Conservation (phyloP, 2,329 filamentous ascomycete species). For the Tolypocladium guangdongense region DNA sequence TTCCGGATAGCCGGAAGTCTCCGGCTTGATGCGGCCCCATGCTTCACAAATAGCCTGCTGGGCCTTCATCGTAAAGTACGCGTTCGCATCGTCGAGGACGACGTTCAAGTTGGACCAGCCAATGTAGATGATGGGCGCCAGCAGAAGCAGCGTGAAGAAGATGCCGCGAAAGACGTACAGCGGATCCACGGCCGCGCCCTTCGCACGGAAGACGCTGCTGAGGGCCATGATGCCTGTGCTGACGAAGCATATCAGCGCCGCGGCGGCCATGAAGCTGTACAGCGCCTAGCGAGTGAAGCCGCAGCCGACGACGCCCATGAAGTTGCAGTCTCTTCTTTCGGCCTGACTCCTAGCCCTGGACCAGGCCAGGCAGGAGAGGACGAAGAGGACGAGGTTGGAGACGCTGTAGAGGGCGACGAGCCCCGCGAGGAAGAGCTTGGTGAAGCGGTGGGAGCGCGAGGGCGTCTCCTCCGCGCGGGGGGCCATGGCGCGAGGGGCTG, state of each 20-base stretch:
- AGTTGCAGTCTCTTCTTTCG: neutral
- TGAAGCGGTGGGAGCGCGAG: neutral
- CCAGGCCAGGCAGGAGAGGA: slow-evolving; percentile 7
- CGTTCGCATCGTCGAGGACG: neutral
- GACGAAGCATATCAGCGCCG: slow-evolving; percentile 6
- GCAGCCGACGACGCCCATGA: neutral
- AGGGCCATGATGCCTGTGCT: slow-evolving; percentile 7
- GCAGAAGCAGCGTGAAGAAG: slow-evolving; percentile 11
- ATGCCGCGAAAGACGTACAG: slow-evolving; percentile 14
- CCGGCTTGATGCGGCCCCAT: neutral
- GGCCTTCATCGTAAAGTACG: neutral
- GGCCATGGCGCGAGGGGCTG: neutral
- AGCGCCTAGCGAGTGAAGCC: slow-evolving; percentile 5
- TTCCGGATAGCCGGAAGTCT: neutral
- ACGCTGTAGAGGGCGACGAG: slow-evolving; percentile 11
- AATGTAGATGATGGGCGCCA: slow-evolving; percentile 6
- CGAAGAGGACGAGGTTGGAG: slow-evolving; percentile 11
- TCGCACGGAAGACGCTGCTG: slow-evolving; percentile 3
- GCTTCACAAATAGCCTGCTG: neutral
- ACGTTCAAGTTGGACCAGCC: slow-evolving; percentile 5
- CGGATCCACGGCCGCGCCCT: slow-evolving; percentile 2
- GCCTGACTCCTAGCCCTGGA: neutral
- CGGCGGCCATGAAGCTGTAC: slow-evolving; percentile 9
- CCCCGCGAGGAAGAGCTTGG: slow-evolving; percentile 5
- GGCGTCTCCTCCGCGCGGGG: neutral